phyloP scores from a whole-genome alignment of 306 rosid genomes.

The Vigna angularis region DNA sequence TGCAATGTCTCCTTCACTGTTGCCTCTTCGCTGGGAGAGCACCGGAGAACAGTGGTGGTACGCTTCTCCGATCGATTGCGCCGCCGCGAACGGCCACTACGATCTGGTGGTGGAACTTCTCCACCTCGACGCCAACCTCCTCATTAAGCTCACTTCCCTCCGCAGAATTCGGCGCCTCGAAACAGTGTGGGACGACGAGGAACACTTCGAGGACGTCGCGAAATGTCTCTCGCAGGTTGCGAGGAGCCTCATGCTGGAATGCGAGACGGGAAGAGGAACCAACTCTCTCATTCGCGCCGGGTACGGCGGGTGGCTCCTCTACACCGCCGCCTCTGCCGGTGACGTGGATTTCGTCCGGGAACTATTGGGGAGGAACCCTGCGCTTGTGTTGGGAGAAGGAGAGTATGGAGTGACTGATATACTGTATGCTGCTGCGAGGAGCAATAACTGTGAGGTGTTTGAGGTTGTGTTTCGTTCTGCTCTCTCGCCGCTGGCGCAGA shows the following conservation, averaged over 20 bases:
- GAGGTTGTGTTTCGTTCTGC: slow-evolving; percentile 63
- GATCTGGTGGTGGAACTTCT: slow-evolving; percentile 91
- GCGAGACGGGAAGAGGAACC: slow-evolving; percentile 53
- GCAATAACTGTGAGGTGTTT: slow-evolving; percentile 70
- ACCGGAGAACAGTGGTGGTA: slow-evolving; percentile 97
- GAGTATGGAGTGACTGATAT: slow-evolving; percentile 91
- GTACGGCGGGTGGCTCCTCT: slow-evolving; percentile 95
- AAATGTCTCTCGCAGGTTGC: slow-evolving; percentile 77
- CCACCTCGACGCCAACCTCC: slow-evolving; percentile 81
- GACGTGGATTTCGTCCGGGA: slow-evolving; percentile 70
- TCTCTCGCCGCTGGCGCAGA: slow-evolving; percentile 50
- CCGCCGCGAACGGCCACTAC: slow-evolving; percentile 87
- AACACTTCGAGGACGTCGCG: slow-evolving; percentile 68
- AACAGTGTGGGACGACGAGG: slow-evolving; percentile 87
- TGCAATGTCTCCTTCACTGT: slow-evolving; percentile 60
- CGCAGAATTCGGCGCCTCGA: slow-evolving; percentile 94
- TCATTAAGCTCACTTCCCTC: slow-evolving; percentile 88
- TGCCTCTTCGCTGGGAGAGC: slow-evolving; percentile 95
- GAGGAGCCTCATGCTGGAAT: slow-evolving; percentile 62
- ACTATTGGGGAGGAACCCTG: slow-evolving; percentile 63
- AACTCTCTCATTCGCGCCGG: slow-evolving; percentile 89
- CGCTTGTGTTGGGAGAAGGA: slow-evolving; percentile 86
- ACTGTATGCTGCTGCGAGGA: slow-evolving; percentile 83
- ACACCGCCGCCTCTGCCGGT: slow-evolving; percentile 94
- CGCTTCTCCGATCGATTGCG: slow-evolving; percentile 91